Evolutionary conservation across 2,329 filamentous ascomycete genomes (phyloP), one percentile per base, ranked within the genome.

Genomic region (Daldinia sp.): DNA sequence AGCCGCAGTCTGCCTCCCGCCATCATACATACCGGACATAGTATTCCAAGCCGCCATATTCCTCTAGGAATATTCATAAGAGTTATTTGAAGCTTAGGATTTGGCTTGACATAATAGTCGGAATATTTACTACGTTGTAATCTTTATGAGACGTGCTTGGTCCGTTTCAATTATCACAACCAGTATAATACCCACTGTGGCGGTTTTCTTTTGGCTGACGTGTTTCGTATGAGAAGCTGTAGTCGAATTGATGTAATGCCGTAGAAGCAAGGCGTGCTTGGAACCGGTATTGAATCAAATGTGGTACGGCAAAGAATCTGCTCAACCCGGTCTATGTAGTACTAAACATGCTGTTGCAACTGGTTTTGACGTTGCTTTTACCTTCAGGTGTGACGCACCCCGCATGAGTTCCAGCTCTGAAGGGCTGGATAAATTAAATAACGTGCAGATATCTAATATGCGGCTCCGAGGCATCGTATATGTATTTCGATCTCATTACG

Each of bases 361-460:
- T 65, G 67, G 67, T 64, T 70, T 64, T 62, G 60, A 66, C 39
- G 60, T 72, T 61, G 56, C 65, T 65, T 72, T 68, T 55, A 46
- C 48, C 63, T 66, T 63, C 54, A 59, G 65, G 56, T 63, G 51
- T 65, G 60, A 67, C n/a, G 60, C 65, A 68, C 68, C 70, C 65
- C 70, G 65, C 70, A 69, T 55, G 30, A 18, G 18, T 23, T 48
- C 30, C 35, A 62, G 59, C 44, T 54, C 51, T 60, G 44, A 63
- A 50, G 68, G 50, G 58, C 57, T 71, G 68, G 70, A 59, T 72
- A 72, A 72, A 72, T 72, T 69, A 61, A 30, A 30, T 37, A 60
- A 44, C 54, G 20, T 61, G 60, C 65, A 69, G 46, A 39, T 55
- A 59, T 55, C 44, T 30, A 65, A 71, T 72, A 59, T 72, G 65